phyloP scores from a whole-genome alignment of 805 yeast species.

The Cyberlindnera xishuangbannaensis region DNA sequence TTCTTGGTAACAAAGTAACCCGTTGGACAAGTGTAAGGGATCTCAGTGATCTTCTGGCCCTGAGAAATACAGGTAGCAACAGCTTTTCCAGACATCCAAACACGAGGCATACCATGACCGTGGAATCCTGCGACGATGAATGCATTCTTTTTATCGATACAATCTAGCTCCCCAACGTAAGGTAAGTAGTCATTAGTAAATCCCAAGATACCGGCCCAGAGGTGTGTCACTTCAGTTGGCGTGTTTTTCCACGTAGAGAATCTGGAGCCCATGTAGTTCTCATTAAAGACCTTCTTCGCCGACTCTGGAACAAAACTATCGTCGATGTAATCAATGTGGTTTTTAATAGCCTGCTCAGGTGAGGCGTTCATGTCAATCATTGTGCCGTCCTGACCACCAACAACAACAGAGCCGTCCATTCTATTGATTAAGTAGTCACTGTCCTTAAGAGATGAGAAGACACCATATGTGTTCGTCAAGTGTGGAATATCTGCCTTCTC shows the following conservation, averaged over 20 bases:
- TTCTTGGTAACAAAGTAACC: slow-evolving; percentile 16
- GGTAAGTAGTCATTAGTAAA: slow-evolving; percentile 37
- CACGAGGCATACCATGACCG: slow-evolving; percentile 50
- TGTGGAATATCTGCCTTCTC: slow-evolving; percentile 27
- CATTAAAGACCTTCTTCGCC: slow-evolving; percentile 21
- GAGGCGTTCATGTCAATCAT: neutral
- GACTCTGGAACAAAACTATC: slow-evolving; percentile 28
- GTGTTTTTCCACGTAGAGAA: slow-evolving; percentile 31
- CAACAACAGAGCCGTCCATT: neutral
- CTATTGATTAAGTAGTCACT: neutral
- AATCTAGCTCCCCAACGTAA: slow-evolving; percentile 35
- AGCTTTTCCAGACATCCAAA: slow-evolving; percentile 35
- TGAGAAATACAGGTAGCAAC: slow-evolving; percentile 26
- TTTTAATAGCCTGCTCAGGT: neutral
- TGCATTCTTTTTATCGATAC: slow-evolving; percentile 24
- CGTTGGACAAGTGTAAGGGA: slow-evolving; percentile 13
- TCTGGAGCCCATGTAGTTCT: slow-evolving; percentile 26
- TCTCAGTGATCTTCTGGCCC: slow-evolving; percentile 11
- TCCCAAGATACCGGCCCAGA: slow-evolving; percentile 47
- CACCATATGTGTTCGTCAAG: slow-evolving; percentile 22
- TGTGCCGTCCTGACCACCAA: neutral
- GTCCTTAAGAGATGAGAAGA: neutral
- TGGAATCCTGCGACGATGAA: slow-evolving; percentile 42
- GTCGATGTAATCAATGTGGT: slow-evolving; percentile 18
- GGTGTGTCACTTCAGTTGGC: slow-evolving; percentile 21